Percentiles rank a stretch among this genome's conserved stretches.
phyloP scores from a whole-genome alignment of 371 early-diverging fungal species.

The Lichtheimia ramosa region DNA sequence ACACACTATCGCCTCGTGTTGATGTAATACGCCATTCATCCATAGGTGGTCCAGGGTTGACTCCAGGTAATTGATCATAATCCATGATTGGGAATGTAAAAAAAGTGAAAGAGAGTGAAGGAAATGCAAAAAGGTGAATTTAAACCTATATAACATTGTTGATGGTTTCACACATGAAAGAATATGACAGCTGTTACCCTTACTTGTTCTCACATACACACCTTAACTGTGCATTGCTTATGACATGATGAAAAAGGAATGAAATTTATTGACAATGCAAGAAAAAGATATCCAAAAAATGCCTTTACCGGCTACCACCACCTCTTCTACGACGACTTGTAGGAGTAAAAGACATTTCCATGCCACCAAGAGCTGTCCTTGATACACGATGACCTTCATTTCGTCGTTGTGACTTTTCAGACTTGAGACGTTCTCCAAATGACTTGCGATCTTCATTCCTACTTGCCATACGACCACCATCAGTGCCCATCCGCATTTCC shows the following conservation, averaged over 20 bases:
- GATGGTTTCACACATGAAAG: too few relatives aligned
- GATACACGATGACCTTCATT: constrained; percentile 48
- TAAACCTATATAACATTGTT: too few relatives aligned
- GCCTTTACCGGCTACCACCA: constrained; percentile 1
- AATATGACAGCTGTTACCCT: too few relatives aligned
- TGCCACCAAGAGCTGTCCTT: constrained; percentile 63
- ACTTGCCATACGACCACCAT: constrained; percentile 33
- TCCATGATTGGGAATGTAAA: too few relatives aligned
- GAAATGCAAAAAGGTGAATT: too few relatives aligned
- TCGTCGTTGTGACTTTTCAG: constrained; percentile 21
- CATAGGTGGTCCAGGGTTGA: too few relatives aligned
- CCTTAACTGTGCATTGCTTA: too few relatives aligned
- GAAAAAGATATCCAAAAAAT: background rate
- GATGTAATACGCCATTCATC: too few relatives aligned
- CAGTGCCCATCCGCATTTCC: constrained; percentile 55
- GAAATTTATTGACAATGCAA: background rate
- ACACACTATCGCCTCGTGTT: too few relatives aligned
- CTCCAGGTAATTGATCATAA: too few relatives aligned
- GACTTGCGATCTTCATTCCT: constrained; percentile 37
- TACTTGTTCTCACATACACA: too few relatives aligned
- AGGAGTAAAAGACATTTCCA: constrained; percentile 66
- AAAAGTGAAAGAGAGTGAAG: too few relatives aligned
- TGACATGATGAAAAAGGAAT: background rate
- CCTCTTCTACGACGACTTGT: constrained; percentile 10
- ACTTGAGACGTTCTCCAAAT: constrained; percentile 43